Base-by-base conservation (phyloP, 2,329 filamentous ascomycete species). In the Phialocephala subalpina region DNA sequence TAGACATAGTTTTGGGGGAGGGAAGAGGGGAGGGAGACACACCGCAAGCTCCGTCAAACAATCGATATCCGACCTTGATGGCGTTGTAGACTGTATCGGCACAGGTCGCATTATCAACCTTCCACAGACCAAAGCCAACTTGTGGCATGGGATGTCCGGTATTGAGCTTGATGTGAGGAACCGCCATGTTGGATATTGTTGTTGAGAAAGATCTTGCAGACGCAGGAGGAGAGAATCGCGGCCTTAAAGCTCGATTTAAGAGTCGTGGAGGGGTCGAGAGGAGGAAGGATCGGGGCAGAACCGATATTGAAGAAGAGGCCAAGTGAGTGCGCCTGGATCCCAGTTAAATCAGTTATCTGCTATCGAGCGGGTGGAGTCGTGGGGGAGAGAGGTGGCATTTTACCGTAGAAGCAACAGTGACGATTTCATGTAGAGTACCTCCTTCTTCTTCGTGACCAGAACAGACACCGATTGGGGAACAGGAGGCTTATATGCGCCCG, bases 121-220 rank as follows among this genome's bases (percentile, higher is more conserved):
- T 92, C 90, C 90, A 92, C 45, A 92, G 82, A 60, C 87, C 87
- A 74, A 89, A 88, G 71, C 87, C 87, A 58, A 89, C 87, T 66
- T 86, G 81, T 57, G 86, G 86, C 86, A 88, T 88, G 67, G 83
- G 73, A 69, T 81, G 75, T 70, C 82, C 82, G 66, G 77, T 80
- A 69, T 80, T 82, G 63, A 84, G 80, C 70, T 80, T 83, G 71
- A 83, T 73, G 22, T 77, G 81, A 58, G 78, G 73, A 18, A 72
- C 64, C 59, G 75, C 65, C 76, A 78, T 79, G 47, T 62, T 67
- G 38, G 57, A 45, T 62, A 45, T 49, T 35, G 45, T 36, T 58
- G 60, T 64, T 3, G 20, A n/a, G n/a, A 16, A 29, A 27, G 36
- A 57, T 22, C 29, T 33, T 33, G 29, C 29, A 33, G 29, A 33